Evolutionary conservation across 768 basidiomycete species (phyloP).

Genomic region (Strobilomyces echinocephalus): DNA sequence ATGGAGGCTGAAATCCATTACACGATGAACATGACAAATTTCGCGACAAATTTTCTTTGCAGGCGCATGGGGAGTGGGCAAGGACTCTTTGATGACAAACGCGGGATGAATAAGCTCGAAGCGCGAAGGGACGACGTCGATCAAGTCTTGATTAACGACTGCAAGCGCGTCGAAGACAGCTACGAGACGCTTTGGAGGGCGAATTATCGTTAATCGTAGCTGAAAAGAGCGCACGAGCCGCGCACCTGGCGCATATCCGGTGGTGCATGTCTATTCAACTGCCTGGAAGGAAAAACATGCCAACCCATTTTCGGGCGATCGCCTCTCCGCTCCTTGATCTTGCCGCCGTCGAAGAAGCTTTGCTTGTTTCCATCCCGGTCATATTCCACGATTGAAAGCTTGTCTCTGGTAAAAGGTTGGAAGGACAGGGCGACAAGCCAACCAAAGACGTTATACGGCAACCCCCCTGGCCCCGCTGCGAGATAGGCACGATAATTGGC

Average conservation of each 20-base stretch:
- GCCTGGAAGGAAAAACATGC: constrained; percentile 6
- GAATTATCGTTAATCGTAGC: background rate
- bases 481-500: constrained; percentile 1
- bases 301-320: background rate
- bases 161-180: no score
- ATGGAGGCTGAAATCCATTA: background rate
- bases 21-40: background rate
- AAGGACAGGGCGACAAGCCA: background rate
- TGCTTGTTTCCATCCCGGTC: background rate
- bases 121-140: constrained; percentile 1
- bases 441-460: background rate
- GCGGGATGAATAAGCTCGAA: constrained; percentile 3
- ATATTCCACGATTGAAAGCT: background rate
- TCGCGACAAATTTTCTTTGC: background rate
- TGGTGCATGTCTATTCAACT: constrained; percentile 1
- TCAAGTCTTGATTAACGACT: no score
- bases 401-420: constrained; percentile 1
- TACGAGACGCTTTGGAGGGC: background rate
- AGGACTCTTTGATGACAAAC: background rate
- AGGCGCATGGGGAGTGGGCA: no score
- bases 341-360: no score
- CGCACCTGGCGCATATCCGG: background rate
- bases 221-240: no score
- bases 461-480: background rate
- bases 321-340: no score